Conservation (phyloP, 148 eudicot genomes). For the Camellia granthamiana region DNA sequence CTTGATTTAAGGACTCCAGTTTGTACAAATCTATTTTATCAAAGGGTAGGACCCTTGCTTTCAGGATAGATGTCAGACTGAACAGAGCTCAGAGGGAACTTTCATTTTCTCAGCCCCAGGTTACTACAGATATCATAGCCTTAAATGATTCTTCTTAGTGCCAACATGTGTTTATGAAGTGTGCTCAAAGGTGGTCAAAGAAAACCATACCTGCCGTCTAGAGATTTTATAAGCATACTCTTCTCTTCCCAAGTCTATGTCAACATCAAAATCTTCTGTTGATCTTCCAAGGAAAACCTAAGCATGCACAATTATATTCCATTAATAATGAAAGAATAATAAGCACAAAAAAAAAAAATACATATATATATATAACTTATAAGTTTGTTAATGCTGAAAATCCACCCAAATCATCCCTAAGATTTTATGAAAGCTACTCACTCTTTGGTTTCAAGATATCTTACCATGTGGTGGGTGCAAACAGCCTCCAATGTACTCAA, state of each 20-base stretch:
- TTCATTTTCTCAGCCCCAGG: neutral
- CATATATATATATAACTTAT: neutral
- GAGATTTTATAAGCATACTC: slow-evolving; percentile 58
- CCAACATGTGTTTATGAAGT: neutral
- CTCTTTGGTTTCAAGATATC: neutral
- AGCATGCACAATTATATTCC: neutral
- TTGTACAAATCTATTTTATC: neutral
- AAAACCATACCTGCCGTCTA: slow-evolving; percentile 54
- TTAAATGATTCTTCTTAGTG: neutral
- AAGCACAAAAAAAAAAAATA: neutral
- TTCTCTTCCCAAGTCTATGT: slow-evolving; percentile 70
- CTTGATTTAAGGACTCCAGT: neutral
- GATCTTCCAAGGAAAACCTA: slow-evolving; percentile 71
- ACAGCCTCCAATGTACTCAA: too few relatives aligned
- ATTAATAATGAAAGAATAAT: neutral
- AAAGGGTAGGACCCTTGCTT: neutral
- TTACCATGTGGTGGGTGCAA: neutral
- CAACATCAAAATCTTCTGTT: slow-evolving; percentile 53
- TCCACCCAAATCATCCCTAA: too few relatives aligned
- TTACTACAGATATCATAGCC: neutral
- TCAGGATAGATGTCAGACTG: neutral
- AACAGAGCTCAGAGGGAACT: neutral
- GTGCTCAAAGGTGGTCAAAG: neutral
- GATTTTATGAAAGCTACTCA: neutral
- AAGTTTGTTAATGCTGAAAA: neutral